Conservation (phyloP, 768 basidiomycete genomes). For the Boletus reticulatus region DNA sequence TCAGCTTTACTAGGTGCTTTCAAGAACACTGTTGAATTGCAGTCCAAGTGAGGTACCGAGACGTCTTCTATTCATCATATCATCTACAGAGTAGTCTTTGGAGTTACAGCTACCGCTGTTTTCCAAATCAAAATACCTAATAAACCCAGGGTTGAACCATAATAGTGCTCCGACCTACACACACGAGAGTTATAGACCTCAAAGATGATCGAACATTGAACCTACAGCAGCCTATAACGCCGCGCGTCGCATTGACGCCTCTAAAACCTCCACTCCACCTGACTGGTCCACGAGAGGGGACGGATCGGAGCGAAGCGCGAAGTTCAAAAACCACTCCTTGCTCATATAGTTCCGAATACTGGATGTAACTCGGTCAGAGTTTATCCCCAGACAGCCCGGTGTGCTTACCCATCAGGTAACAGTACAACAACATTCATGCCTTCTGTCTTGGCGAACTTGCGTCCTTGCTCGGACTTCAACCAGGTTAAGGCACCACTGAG, state of each 20-base stretch:
- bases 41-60: constrained; percentile 38
- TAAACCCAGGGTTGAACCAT: not conserved
- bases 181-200: too few species aligned
- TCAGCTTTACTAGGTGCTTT: constrained; percentile 90
- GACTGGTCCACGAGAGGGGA: constrained; percentile 38
- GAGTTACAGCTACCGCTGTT: not conserved
- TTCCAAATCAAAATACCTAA: not conserved
- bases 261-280: not conserved
- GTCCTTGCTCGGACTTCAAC: constrained; percentile 70
- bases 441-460: constrained; percentile 55
- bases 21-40: constrained; percentile 86
- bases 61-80: not conserved
- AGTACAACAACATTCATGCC: constrained; percentile 89
- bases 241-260: constrained; percentile 2
- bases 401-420: constrained; percentile 81
- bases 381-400: not conserved
- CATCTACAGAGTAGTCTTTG: not conserved
- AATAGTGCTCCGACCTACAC: not conserved
- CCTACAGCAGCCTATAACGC: not conserved
- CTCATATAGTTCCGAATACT: constrained; percentile 95
- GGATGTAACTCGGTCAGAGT: not conserved
- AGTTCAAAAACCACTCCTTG: constrained; percentile 86
- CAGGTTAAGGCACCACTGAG: constrained; percentile 76
- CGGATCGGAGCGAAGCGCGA: constrained; percentile 54
- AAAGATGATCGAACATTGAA: too few species aligned